Conservation (phyloP, 2,329 filamentous ascomycete species). For the Pezizomycotina sp. region DNA sequence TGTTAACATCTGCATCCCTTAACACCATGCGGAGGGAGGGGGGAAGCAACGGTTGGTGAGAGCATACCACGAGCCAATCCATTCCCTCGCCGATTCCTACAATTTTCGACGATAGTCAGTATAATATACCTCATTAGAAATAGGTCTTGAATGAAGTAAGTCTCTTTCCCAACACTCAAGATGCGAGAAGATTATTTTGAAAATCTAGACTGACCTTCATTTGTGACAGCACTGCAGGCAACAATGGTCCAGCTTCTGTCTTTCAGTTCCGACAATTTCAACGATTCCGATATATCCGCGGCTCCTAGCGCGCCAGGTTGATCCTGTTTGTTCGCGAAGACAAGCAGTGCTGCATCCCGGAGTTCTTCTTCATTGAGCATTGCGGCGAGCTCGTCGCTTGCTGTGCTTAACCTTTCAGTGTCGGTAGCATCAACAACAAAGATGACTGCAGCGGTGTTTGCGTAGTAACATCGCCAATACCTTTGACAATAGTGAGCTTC, state of each 20-base stretch:
- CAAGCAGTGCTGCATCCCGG: slow-evolving; percentile 75
- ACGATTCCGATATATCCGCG: slow-evolving; percentile 85
- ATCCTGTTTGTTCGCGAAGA: slow-evolving; percentile 99
- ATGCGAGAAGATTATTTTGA: not conserved
- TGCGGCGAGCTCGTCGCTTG: slow-evolving; percentile 75
- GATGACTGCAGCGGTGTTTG: slow-evolving; percentile 93
- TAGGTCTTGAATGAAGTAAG: not conserved
- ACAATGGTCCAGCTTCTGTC: slow-evolving; percentile 99
- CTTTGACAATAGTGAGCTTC: slow-evolving; percentile 1
- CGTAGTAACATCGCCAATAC: slow-evolving; percentile 99
- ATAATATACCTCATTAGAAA: not conserved
- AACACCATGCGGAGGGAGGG: not conserved
- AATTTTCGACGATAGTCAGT: slow-evolving; percentile 1
- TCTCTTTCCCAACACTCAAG: not conserved
- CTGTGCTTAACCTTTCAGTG: slow-evolving; percentile 84
- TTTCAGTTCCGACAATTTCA: slow-evolving; percentile 75
- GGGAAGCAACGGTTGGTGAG: slow-evolving; percentile 29
- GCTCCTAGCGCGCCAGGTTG: slow-evolving; percentile 92
- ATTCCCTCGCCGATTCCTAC: slow-evolving; percentile 91
- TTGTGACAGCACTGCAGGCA: slow-evolving; percentile 89
- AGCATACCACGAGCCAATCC: slow-evolving; percentile 97
- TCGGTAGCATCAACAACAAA: slow-evolving; percentile 98
- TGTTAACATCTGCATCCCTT: too few relatives aligned
- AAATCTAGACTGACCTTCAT: slow-evolving; percentile 29
- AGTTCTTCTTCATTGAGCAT: slow-evolving; percentile 98